Evolutionary conservation across 2,329 filamentous ascomycete genomes (phyloP).

Genomic region (Exophiala dermatitidis): DNA sequence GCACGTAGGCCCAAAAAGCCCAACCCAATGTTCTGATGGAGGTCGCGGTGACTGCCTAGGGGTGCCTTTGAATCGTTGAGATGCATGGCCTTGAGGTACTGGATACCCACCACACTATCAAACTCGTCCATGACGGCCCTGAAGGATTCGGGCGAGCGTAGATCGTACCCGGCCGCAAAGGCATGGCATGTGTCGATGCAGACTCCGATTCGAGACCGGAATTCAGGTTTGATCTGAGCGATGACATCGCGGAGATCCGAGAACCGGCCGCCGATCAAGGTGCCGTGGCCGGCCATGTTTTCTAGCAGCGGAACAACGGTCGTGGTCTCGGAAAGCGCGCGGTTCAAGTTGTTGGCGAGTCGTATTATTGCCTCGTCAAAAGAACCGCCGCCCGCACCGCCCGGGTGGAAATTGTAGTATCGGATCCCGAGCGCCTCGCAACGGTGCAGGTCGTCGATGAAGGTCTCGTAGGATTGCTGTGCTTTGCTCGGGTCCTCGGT

Average conservation of each 20-base stretch:
- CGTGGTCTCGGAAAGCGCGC: slow-evolving; percentile 67
- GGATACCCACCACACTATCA: slow-evolving; percentile 65
- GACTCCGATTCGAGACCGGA: slow-evolving; percentile 80
- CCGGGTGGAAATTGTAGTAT: slow-evolving; percentile 98
- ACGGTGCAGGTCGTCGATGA: slow-evolving; percentile 78
- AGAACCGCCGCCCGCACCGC: slow-evolving; percentile 63
- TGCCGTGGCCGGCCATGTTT: slow-evolving; percentile 89
- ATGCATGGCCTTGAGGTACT: slow-evolving; percentile 79
- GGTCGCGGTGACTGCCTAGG: slow-evolving; percentile 68
- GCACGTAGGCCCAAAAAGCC: slow-evolving; percentile 85
- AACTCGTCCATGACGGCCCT: slow-evolving; percentile 66
- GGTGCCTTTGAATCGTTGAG: slow-evolving; percentile 95
- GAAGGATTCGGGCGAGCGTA: slow-evolving; percentile 69
- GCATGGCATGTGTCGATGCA: slow-evolving; percentile 96
- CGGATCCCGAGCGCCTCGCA: slow-evolving; percentile 80
- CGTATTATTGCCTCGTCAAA: slow-evolving; percentile 65
- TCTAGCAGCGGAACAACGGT: slow-evolving; percentile 79
- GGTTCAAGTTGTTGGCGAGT: slow-evolving; percentile 76
- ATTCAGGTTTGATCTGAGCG: slow-evolving; percentile 56
- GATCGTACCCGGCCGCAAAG: slow-evolving; percentile 88
- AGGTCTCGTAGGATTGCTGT: slow-evolving; percentile 74
- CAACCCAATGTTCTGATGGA: slow-evolving; percentile 94
- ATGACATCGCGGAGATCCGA: slow-evolving; percentile 85
- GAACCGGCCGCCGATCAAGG: slow-evolving; percentile 77
- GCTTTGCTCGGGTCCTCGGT: slow-evolving; percentile 74